phyloP scores from a whole-genome alignment of 768 basidiomycete species.

The Tylopilus intermedius region DNA sequence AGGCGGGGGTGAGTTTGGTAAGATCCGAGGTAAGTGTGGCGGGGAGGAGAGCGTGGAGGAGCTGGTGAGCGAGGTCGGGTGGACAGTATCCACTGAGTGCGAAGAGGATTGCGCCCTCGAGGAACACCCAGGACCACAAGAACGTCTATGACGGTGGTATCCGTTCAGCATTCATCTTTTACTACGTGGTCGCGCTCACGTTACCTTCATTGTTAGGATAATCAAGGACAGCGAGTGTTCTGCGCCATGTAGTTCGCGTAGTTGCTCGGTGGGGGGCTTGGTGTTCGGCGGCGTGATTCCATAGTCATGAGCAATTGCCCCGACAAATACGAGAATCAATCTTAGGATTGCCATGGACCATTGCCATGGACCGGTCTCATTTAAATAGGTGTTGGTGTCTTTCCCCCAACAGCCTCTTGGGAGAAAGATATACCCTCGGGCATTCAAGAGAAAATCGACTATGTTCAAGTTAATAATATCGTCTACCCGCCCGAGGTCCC shows the following conservation, averaged over 20 bases:
- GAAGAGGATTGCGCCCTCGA: slow-evolving; percentile 1
- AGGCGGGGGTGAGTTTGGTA: not conserved
- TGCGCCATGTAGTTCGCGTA: slow-evolving; percentile 7
- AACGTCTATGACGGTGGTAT: not conserved
- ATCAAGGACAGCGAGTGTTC: not conserved
- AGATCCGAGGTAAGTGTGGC: not conserved
- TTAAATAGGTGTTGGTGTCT: not conserved
- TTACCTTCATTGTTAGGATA: not conserved
- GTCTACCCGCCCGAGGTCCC: too few species aligned
- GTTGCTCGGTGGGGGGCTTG: slow-evolving; percentile 7
- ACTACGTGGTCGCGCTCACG: not conserved
- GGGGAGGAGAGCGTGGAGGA: not conserved
- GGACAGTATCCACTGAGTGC: not conserved
- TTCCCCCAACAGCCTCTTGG: too few species aligned
- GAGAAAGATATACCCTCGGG: too few species aligned
- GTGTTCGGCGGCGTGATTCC: slow-evolving; percentile 15
- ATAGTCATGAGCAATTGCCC: not conserved
- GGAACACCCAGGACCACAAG: slow-evolving; percentile 2
- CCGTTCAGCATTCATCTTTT: not conserved
- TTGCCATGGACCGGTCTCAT: not conserved
- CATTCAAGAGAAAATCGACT: too few species aligned
- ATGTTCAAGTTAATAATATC: too few species aligned
- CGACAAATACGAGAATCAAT: slow-evolving; percentile 4
- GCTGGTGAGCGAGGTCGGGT: not conserved
- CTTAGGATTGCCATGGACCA: not conserved